A percentile compares a stretch with the other conserved stretches of the same genome.
Conservation (phyloP, 108 stramenopile genomes). For the Bacterosira constricta region DNA sequence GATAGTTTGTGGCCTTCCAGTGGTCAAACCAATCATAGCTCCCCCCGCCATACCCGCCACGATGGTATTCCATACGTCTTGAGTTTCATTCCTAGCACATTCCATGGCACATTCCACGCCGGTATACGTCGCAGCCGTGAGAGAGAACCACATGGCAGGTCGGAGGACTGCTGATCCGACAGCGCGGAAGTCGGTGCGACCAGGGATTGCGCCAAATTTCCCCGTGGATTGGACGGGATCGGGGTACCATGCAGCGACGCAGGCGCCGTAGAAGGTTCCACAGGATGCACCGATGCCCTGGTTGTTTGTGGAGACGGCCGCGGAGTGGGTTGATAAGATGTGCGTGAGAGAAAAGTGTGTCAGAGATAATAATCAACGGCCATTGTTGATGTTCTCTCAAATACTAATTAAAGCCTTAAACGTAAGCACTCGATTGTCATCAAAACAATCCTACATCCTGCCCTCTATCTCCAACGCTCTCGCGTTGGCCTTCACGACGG, state of each 20-base stretch:
- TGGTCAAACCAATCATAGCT: constrained; percentile 37
- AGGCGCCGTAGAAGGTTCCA: constrained; percentile 48
- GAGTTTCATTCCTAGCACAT: constrained; percentile 31
- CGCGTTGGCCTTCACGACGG: too few species aligned
- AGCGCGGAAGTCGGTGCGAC: constrained; percentile 22
- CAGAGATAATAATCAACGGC: too few species aligned
- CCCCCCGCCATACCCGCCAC: constrained; percentile 53
- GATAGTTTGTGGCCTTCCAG: constrained; percentile 39
- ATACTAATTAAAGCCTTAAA: too few species aligned
- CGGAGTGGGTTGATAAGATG: not conserved
- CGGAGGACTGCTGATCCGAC: constrained; percentile 34
- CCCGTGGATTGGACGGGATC: constrained; percentile 28
- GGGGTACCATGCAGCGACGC: constrained; percentile 50
- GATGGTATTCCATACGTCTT: constrained; percentile 46
- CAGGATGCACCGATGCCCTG: constrained; percentile 38
- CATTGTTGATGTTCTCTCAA: too few species aligned
- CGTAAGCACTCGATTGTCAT: too few species aligned
- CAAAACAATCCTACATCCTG: too few species aligned
- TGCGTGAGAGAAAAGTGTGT: too few species aligned
- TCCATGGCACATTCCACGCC: constrained; percentile 48
- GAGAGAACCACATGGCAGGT: constrained; percentile 43
- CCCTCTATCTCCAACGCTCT: too few species aligned
- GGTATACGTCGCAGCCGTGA: constrained; percentile 40
- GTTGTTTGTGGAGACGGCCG: not conserved
- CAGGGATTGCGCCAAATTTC: constrained; percentile 11